Conservation (phyloP, 768 basidiomycete genomes). For the Trametes maxima region DNA sequence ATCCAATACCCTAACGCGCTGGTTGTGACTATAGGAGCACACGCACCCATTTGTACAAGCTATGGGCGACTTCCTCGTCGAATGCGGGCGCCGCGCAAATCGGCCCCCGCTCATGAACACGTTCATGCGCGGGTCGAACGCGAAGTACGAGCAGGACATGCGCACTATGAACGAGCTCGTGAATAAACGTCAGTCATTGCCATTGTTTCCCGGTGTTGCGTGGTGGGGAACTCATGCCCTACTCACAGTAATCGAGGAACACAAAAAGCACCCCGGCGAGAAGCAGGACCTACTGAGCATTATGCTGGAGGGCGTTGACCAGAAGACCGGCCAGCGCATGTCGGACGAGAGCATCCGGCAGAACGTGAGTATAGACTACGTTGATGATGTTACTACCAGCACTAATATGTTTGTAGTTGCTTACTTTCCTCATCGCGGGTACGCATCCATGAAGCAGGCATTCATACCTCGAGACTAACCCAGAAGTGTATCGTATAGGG, state of each 20-base stretch:
- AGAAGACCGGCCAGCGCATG: constrained; percentile 45
- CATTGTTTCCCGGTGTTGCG: neutral
- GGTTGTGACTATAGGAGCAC: constrained; percentile 31
- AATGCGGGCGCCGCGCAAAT: constrained; percentile 39
- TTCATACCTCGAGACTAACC: neutral
- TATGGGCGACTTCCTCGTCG: constrained; percentile 45
- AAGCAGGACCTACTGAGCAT: constrained; percentile 48
- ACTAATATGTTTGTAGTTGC: constrained; percentile 33
- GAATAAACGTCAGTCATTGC: constrained; percentile 37
- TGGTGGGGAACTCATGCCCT: neutral
- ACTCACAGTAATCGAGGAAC: constrained; percentile 40
- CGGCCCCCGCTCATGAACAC: constrained; percentile 40
- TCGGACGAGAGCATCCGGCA: constrained; percentile 44
- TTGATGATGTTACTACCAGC: neutral
- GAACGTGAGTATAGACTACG: constrained; percentile 37
- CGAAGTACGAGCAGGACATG: constrained; percentile 45
- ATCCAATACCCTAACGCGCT: neutral
- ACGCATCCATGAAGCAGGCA: neutral
- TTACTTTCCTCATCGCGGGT: constrained; percentile 56
- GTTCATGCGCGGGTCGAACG: constrained; percentile 38
- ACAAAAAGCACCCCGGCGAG: constrained; percentile 40
- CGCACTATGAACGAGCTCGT: constrained; percentile 46
- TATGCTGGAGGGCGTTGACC: constrained; percentile 50
- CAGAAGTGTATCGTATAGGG: constrained; percentile 23
- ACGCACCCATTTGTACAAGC: constrained; percentile 43